Base-by-base conservation (phyloP, 2,329 filamentous ascomycete genomes). In the Periglandula ipomoeae region DNA sequence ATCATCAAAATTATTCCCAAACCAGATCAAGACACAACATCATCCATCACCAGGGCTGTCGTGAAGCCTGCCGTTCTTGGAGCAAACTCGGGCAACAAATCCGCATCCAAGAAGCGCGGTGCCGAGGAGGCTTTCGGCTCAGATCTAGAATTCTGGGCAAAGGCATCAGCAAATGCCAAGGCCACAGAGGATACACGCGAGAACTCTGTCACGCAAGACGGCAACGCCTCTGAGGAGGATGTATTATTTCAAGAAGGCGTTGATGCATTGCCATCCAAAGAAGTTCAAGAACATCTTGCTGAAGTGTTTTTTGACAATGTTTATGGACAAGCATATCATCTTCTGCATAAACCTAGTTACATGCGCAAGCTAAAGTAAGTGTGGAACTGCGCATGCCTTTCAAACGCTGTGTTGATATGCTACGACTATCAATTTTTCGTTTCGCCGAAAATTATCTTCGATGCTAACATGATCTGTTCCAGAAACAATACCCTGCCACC, bases 1-100 rank as follows among this genome's bases (percentile, higher is more conserved):
- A 93, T 97, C 53, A 94, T 97, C 69, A 95, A 95, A 65, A 85
- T 91, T 50, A 85, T 97, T 24, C 91, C 93, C 0, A 95, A 91
- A 62, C 79, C 88, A 38, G 89, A 94, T 54, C 78, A 87, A 53
- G 82, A 85, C 38, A 72, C 80, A 23, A 63, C 84, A 50, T 71
- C 77, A 8, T 73, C 76, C 7, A 84, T 95, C 34, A 84, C 84
- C 5, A 78, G 93, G 50, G 90, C 90, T 10, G 77, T 88, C 6
- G 87, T 97, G 30, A 95, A 91, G 61, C 91, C 91, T 13, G 78
- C 85, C 13, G 73, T 83, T 67, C 68, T 84, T 60, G 62, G 82
- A 56, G 63, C 78, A 63, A 56, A 74, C 57, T 49, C 74, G 61
- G 50, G 64, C 4, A 56, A 47, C 35, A 68, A 65, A 59, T 65